A percentile compares a stretch with the other conserved stretches of the same genome.
phyloP scores from a whole-genome alignment of 2,329 filamentous ascomycete species.

The Teratosphaeria gauchensis region DNA sequence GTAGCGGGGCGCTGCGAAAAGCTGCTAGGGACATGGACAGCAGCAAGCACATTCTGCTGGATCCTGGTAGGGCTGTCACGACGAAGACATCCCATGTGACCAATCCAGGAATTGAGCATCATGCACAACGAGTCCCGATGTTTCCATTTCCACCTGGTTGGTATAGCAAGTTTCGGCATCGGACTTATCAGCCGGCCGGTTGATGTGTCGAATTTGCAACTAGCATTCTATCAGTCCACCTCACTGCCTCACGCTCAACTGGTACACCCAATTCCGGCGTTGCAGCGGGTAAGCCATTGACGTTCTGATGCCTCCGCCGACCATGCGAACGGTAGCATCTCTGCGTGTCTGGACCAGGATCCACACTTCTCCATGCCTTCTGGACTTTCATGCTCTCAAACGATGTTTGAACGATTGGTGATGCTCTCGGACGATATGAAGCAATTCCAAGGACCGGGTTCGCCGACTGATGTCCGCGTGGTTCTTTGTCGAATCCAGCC shows the following conservation, averaged over 20 bases:
- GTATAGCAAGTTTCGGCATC: no score
- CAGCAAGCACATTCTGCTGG: no score
- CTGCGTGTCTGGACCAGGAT: not conserved
- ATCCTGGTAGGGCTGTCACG: no score
- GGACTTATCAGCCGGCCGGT: no score
- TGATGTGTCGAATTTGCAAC: no score
- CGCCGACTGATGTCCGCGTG: not conserved
- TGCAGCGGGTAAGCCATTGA: not conserved
- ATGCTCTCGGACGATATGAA: not conserved
- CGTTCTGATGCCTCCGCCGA: not conserved
- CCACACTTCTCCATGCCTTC: not conserved
- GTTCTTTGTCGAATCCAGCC: not conserved
- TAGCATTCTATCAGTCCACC: no score
- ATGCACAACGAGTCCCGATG: no score
- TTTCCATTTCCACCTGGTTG: no score
- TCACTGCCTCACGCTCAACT: no score
- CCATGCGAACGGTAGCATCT: not conserved
- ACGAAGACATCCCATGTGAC: no score
- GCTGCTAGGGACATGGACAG: not conserved
- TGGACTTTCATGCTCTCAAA: not conserved
- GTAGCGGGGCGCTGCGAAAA: not conserved
- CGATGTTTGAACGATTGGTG: not conserved
- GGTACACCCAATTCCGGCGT: no score
- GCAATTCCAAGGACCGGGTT: not conserved
- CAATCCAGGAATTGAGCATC: no score